Evolutionary conservation across 176 grass and related monocot genomes (phyloP).

Genomic region (Paspalum notatum): DNA sequence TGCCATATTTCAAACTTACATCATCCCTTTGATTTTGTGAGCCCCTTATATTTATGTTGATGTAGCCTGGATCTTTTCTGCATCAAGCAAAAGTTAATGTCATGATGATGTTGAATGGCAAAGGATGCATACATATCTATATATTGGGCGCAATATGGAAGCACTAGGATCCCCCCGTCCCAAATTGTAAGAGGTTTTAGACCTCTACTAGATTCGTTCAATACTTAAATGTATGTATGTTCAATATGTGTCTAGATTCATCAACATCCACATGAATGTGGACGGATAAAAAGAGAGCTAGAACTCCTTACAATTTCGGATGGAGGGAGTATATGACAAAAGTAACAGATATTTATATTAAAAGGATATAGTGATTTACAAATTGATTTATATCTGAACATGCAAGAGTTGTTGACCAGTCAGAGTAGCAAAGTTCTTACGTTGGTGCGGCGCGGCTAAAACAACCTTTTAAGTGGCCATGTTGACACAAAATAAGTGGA

Average conservation of each 20-base stretch:
- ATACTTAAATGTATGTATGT: too few relatives aligned
- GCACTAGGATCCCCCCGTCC: too few relatives aligned
- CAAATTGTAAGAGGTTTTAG: too few relatives aligned
- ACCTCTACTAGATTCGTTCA: too few relatives aligned
- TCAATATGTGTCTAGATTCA: too few relatives aligned
- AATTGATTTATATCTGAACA: neutral
- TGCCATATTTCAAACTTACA: conserved; percentile 68
- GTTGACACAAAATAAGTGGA: too few relatives aligned
- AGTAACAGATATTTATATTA: neutral
- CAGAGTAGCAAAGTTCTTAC: neutral
- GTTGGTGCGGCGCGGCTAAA: too few relatives aligned
- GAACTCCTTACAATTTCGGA: too few relatives aligned
- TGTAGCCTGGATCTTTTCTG: conserved; percentile 99
- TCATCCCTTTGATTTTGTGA: conserved; percentile 88
- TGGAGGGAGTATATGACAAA: neutral
- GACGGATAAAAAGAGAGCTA: too few relatives aligned
- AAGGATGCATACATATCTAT: conserved; percentile 26
- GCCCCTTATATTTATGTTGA: conserved; percentile 64
- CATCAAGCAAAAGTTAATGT: conserved; percentile 42
- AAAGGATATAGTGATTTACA: neutral
- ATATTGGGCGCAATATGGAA: neutral
- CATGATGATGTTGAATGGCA: conserved; percentile 22
- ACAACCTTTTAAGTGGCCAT: too few relatives aligned
- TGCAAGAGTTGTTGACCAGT: conserved; percentile 14
- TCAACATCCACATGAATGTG: too few relatives aligned